phyloP scores from a whole-genome alignment of 139 green algal species.

The Mesostigma viride region DNA sequence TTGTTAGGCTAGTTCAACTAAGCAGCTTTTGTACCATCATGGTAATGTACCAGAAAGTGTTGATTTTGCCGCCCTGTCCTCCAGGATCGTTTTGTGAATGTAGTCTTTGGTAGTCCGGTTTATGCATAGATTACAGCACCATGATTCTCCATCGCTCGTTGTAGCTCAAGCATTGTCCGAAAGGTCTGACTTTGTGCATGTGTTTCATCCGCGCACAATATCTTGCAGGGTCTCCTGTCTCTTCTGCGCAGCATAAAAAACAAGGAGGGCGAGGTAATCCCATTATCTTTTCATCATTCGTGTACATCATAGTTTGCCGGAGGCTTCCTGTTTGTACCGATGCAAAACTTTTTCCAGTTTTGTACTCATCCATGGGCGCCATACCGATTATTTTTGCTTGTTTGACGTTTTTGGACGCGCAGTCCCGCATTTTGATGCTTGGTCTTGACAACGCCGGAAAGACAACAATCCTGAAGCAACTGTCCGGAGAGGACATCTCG shows the following conservation, averaged over 20 bases:
- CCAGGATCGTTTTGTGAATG: too few species aligned
- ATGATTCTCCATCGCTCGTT: too few species aligned
- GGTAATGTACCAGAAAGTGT: too few species aligned
- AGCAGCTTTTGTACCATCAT: too few species aligned
- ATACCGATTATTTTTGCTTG: background rate
- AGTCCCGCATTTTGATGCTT: slow-evolving; percentile 66
- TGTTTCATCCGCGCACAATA: too few species aligned
- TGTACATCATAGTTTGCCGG: background rate
- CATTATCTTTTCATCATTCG: background rate
- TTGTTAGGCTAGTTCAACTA: too few species aligned
- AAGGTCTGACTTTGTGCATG: too few species aligned
- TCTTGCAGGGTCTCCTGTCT: slow-evolving; percentile 13
- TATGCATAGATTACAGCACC: too few species aligned
- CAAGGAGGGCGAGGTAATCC: background rate
- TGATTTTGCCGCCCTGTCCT: too few species aligned
- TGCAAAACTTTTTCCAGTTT: background rate
- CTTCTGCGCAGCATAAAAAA: slow-evolving; percentile 1
- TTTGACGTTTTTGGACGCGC: background rate
- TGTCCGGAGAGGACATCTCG: slow-evolving; percentile 66
- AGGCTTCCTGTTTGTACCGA: background rate
- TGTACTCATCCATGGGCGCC: background rate
- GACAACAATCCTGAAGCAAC: slow-evolving; percentile 65
- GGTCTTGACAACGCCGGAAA: slow-evolving; percentile 73
- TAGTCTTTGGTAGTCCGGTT: too few species aligned
- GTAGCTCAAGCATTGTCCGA: too few species aligned